Conservation (phyloP, 495 filamentous ascomycete species). For the Penicillium nucicola region DNA sequence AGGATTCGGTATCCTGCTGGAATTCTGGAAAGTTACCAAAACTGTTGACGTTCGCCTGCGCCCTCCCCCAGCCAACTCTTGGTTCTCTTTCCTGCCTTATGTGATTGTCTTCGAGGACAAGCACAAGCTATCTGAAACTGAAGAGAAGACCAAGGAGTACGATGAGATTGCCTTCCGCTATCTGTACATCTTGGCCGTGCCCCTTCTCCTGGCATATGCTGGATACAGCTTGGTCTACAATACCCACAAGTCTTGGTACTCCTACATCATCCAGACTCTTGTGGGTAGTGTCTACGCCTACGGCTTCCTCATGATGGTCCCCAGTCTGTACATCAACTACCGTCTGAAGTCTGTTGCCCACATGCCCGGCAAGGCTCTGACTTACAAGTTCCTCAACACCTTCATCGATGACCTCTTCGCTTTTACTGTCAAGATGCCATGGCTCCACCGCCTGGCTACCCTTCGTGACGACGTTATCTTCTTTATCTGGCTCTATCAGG, state of each 20-base stretch:
- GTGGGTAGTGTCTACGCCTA: slow-evolving; percentile 97
- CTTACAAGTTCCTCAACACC: slow-evolving; percentile 88
- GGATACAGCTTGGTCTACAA: slow-evolving; percentile 89
- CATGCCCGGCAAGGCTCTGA: slow-evolving; percentile 95
- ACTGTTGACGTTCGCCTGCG: slow-evolving; percentile 87
- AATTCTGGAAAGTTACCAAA: slow-evolving; percentile 99
- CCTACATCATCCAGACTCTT: slow-evolving; percentile 83
- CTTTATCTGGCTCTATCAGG: slow-evolving; percentile 97
- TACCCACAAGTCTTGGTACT: slow-evolving; percentile 97
- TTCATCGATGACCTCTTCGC: slow-evolving; percentile 90
- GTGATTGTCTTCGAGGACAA: slow-evolving; percentile 91
- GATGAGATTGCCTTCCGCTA: slow-evolving; percentile 97
- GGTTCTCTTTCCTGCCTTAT: slow-evolving; percentile 77
- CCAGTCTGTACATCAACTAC: slow-evolving; percentile 97
- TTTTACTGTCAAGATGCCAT: slow-evolving; percentile 99
- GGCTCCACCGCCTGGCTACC: slow-evolving; percentile 90
- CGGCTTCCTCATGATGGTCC: slow-evolving; percentile 99
- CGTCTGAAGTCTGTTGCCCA: slow-evolving; percentile 93
- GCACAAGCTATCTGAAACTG: slow-evolving; percentile 89
- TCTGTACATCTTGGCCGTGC: slow-evolving; percentile 87
- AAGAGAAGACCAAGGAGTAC: slow-evolving; percentile 97
- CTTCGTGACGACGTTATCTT: slow-evolving; percentile 96
- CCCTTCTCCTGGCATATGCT: slow-evolving; percentile 84
- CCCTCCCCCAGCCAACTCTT: slow-evolving; percentile 55
- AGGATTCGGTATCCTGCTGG: slow-evolving; percentile 88